phyloP scores from a whole-genome alignment of 805 yeast genomes.

The Candida endomychidarum region DNA sequence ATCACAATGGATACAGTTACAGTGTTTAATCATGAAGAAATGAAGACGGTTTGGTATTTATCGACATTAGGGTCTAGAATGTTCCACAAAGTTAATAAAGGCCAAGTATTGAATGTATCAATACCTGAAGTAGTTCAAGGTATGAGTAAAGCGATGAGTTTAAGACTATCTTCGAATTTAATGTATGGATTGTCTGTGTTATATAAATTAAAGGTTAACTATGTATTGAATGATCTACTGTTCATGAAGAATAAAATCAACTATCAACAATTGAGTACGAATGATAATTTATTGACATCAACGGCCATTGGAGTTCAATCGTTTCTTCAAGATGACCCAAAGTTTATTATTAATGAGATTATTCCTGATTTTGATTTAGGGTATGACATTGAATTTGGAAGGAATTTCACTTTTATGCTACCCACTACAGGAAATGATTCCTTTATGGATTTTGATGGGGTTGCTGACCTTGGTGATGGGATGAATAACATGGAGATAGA shows the following conservation, averaged over 20 bases:
- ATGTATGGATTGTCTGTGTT: slow-evolving; percentile 50
- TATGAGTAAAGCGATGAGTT: slow-evolving; percentile 6
- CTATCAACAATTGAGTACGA: background rate
- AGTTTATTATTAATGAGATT: slow-evolving; percentile 28
- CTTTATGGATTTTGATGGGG: too few species aligned
- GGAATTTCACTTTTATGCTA: too few species aligned
- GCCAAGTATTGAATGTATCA: slow-evolving; percentile 15
- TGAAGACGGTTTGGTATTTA: slow-evolving; percentile 14
- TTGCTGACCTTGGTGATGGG: background rate
- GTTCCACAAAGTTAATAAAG: slow-evolving; percentile 6
- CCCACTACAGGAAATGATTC: too few species aligned
- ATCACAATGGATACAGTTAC: background rate
- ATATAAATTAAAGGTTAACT: slow-evolving; percentile 49
- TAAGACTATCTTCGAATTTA: slow-evolving; percentile 42
- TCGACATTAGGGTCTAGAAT: slow-evolving; percentile 9
- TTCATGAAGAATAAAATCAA: slow-evolving; percentile 4
- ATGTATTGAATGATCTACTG: slow-evolving; percentile 37
- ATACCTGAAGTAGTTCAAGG: slow-evolving; percentile 43
- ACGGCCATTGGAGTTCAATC: background rate
- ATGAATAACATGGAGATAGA: background rate
- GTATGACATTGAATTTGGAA: slow-evolving; percentile 11
- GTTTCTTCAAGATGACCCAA: slow-evolving; percentile 25
- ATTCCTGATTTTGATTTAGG: slow-evolving; percentile 14
- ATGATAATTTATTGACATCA: slow-evolving; percentile 7
- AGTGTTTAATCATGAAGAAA: slow-evolving; percentile 4